Evolutionary conservation across 768 basidiomycete species (phyloP).

Genomic region (Rhodotorula babjevae): DNA sequence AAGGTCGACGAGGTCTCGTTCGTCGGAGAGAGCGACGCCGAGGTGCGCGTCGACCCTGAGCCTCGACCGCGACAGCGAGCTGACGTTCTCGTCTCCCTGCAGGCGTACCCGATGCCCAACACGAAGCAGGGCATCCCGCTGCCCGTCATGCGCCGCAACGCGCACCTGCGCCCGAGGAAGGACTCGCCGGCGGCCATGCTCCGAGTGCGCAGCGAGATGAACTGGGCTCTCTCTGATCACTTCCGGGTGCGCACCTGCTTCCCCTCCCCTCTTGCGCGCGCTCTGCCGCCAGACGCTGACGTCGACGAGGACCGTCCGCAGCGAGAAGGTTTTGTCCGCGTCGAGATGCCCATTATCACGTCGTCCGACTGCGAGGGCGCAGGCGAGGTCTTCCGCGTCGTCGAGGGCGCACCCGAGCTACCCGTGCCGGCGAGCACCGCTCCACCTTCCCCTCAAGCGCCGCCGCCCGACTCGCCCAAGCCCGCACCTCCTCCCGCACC

Average conservation of each 20-base stretch:
- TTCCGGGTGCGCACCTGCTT: slow-evolving; percentile 49
- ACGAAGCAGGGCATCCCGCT: slow-evolving; percentile 73
- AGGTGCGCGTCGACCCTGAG: slow-evolving; percentile 16
- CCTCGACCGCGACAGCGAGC: not conserved
- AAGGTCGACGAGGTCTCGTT: slow-evolving; percentile 31
- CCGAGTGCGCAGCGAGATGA: slow-evolving; percentile 61
- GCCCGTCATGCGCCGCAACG: slow-evolving; percentile 77
- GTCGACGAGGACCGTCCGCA: slow-evolving; percentile 43
- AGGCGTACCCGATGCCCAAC: slow-evolving; percentile 92
- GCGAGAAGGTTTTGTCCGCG: slow-evolving; percentile 71
- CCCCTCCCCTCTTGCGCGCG: too few species aligned
- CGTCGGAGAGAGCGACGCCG: slow-evolving; percentile 40
- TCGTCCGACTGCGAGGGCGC: slow-evolving; percentile 92
- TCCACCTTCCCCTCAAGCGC: slow-evolving; percentile 51
- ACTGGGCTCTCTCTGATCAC: slow-evolving; percentile 59
- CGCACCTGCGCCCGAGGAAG: slow-evolving; percentile 81
- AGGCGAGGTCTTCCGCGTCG: slow-evolving; percentile 79
- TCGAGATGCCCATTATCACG: slow-evolving; percentile 82
- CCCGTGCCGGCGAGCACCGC: not conserved
- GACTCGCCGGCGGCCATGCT: slow-evolving; percentile 67
- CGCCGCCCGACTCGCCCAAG: slow-evolving; percentile 84
- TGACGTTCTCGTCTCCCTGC: not conserved
- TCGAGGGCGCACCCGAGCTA: slow-evolving; percentile 12
- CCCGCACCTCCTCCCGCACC: slow-evolving; percentile 56
- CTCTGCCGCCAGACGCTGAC: not conserved